Evolutionary conservation across 2,329 filamentous ascomycete genomes (phyloP), one percentile per base, ranked within the genome.

Genomic region (Orbilia blumenaviensis): DNA sequence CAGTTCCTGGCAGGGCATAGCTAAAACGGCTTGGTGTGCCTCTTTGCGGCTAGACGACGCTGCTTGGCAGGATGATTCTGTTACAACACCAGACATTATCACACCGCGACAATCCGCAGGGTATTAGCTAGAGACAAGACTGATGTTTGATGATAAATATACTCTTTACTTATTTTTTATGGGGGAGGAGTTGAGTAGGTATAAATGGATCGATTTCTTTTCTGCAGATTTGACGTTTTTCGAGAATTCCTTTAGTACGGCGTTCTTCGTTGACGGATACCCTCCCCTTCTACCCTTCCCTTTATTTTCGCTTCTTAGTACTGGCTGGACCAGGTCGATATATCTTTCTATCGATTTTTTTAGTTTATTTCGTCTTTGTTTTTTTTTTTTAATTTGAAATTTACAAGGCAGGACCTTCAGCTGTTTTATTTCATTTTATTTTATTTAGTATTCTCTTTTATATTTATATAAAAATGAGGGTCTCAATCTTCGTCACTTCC

Each of bases 251-350:
- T 21, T 50, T 21, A 38, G 16, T 21, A 52, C 52, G 61, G 32
- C 61, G 41, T 18, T 14, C 5, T n/a, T 27, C n/a, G n/a, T n/a
- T n/a, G 61, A 32, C 38, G 9, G n/a, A 41, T n/a, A n/a, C n/a
- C n/a, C 16, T 48, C n/a, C 32, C 23, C 38, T 27, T 25, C 18
- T 41, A n/a, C 46, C 3, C 7, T 18, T 50, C 16, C 36, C 23
- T 48, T 27, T 48, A 34, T 52, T 12, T 41, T 46, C 42, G 23
- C 18, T 34, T 52, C 38, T 25, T 71, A 32, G 8, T 21, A 56
- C 66, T 62, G 66, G 66, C 66, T 60, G 66, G 56, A 16, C 66
- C 66, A 62, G 66, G 58, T 71, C 66, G 66, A 71, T 71, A 71
- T 71, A 52, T 58, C 32, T 16, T 29, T 71, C 16, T 61, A 50